phyloP scores from a whole-genome alignment of 2,329 filamentous ascomycete species.

The Exophiala lecanii-corni region DNA sequence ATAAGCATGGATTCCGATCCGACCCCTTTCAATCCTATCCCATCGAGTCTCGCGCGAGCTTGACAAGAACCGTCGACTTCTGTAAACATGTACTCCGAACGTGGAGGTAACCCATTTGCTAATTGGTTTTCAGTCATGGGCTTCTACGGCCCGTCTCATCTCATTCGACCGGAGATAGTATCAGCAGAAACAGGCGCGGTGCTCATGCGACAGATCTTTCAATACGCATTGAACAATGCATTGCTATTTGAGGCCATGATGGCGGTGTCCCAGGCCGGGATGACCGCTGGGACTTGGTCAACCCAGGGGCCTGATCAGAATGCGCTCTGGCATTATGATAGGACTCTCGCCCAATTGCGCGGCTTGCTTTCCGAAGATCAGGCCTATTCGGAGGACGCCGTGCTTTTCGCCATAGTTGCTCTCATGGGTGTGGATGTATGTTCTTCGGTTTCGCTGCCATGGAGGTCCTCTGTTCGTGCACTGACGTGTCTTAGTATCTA shows the following conservation, averaged over 20 bases:
- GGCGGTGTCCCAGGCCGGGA: conserved; percentile 7
- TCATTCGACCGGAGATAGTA: conserved; percentile 9
- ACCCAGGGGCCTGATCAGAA: conserved; percentile 3
- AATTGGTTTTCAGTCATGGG: conserved; percentile 4
- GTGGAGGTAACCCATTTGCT: background rate
- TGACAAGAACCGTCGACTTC: conserved; percentile 9
- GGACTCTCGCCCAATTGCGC: conserved; percentile 1
- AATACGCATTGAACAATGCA: conserved; percentile 6
- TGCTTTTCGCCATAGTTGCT: conserved; percentile 13
- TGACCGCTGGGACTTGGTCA: conserved; percentile 1
- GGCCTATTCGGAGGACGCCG: conserved; percentile 4
- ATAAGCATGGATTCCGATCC: conserved; percentile 8
- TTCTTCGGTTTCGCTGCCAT: background rate
- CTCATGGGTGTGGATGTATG: conserved; percentile 15
- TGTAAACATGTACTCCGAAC: background rate
- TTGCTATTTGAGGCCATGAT: conserved; percentile 14
- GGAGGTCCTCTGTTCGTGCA: background rate
- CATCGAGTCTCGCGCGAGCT: conserved; percentile 5
- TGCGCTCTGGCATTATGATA: conserved; percentile 8
- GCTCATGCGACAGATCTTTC: conserved; percentile 6
- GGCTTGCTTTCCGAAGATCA: background rate
- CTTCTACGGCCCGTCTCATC: conserved; percentile 9
- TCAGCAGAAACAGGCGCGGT: conserved; percentile 5
- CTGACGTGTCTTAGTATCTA: conserved; percentile 6
- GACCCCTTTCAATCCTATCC: conserved; percentile 11